A percentile compares a stretch with the other conserved stretches of the same genome.
phyloP scores from a whole-genome alignment of 441 rosid species.

The Erodium chrysanthum region DNA sequence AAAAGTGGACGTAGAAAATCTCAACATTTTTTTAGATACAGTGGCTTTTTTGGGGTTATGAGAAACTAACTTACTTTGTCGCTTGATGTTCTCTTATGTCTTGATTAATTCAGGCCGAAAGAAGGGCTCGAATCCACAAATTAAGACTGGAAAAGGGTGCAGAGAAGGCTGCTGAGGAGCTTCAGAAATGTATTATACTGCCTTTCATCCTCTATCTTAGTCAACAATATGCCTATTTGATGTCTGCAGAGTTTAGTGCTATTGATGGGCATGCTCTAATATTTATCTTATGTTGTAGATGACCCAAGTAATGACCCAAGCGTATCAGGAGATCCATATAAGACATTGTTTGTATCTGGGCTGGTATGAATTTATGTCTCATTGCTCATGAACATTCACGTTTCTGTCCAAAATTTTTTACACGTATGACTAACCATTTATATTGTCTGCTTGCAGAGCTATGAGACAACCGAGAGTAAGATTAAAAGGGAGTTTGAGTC shows the following conservation, averaged over 20 bases:
- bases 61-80: background rate
- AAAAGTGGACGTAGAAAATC: too few relatives aligned
- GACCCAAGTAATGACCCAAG: slow-evolving; percentile 67
- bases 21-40: too few relatives aligned
- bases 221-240: too few relatives aligned
- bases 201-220: too few relatives aligned
- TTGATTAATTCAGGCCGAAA: slow-evolving; percentile 38
- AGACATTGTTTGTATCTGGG: slow-evolving; percentile 82
- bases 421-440: slow-evolving; percentile 14
- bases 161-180: slow-evolving; percentile 74
- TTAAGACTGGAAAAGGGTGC: slow-evolving; percentile 70
- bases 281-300: slow-evolving; percentile 36
- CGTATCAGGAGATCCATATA: slow-evolving; percentile 84
- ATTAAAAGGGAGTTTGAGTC: slow-evolving; percentile 96
- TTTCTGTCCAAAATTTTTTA: slow-evolving; percentile 1
- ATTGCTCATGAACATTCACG: slow-evolving; percentile 5
- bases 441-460: slow-evolving; percentile 50
- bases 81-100: background rate
- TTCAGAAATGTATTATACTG: slow-evolving; percentile 43
- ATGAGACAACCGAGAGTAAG: slow-evolving; percentile 84
- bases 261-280: too few relatives aligned
- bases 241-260: too few relatives aligned
- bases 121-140: slow-evolving; percentile 67
- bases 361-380: slow-evolving; percentile 42
- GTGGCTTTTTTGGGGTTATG: background rate